phyloP scores from a whole-genome alignment of 192 early-diverging fungal genomes.

The Helicostylum pulchrum region DNA sequence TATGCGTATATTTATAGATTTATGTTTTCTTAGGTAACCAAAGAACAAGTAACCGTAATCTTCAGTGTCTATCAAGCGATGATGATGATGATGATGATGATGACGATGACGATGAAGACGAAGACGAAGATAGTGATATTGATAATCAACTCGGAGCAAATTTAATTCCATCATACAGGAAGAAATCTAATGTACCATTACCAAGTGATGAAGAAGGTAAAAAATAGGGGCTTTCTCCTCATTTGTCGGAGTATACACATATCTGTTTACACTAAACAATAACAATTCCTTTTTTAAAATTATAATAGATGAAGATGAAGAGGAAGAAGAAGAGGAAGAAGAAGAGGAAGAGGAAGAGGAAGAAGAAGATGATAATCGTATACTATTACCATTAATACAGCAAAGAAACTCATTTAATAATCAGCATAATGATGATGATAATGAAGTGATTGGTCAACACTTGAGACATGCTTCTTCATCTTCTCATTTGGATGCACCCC shows the following conservation, averaged over 20 bases:
- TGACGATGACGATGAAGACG: conserved; percentile 10
- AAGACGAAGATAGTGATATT: neutral
- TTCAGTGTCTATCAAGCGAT: conserved; percentile 20
- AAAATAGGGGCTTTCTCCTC: neutral
- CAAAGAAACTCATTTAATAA: too few species aligned
- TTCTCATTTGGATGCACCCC: conserved; percentile 11
- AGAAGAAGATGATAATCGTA: neutral
- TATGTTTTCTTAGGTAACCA: neutral
- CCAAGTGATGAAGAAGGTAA: conserved; percentile 25
- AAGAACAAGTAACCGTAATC: conserved; percentile 11
- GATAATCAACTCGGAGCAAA: too few species aligned
- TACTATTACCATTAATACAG: too few species aligned
- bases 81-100: conserved; percentile 18
- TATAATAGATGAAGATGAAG: neutral
- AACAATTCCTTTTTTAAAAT: neutral
- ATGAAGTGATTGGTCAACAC: conserved; percentile 15
- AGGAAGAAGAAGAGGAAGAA: conserved; percentile 1
- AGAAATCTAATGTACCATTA: neutral
- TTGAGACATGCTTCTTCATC: neutral
- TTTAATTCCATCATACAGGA: neutral
- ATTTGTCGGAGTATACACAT: neutral
- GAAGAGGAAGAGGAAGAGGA: conserved; percentile 1
- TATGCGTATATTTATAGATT: neutral
- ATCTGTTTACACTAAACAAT: neutral
- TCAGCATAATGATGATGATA: conserved; percentile 4